Evolutionary conservation across 352 stramenopile species (phyloP).

Genomic region (Sclerospora graminicola): DNA sequence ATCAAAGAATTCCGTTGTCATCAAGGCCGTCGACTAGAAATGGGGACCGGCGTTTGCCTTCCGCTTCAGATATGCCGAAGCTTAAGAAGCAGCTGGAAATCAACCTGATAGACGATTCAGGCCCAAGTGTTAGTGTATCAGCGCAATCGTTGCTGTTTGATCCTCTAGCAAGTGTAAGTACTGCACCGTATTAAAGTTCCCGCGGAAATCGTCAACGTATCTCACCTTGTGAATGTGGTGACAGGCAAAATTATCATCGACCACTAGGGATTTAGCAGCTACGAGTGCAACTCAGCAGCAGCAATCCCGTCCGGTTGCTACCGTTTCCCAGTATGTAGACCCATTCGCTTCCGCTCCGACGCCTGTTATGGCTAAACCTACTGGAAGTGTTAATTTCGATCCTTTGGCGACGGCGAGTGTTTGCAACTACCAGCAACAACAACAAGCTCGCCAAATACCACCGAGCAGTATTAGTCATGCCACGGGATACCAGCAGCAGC

Average conservation of each 20-base stretch:
- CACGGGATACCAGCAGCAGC: slow-evolving; percentile 15
- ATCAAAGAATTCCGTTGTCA: slow-evolving; percentile 10
- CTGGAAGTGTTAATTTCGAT: slow-evolving; percentile 38
- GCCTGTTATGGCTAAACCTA: slow-evolving; percentile 32
- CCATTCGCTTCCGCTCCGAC: slow-evolving; percentile 44
- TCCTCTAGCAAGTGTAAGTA: slow-evolving; percentile 47
- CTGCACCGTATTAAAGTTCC: not conserved
- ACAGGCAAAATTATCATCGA: slow-evolving; percentile 21
- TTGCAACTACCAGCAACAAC: slow-evolving; percentile 16
- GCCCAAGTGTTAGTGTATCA: slow-evolving; percentile 42
- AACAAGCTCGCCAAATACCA: slow-evolving; percentile 10
- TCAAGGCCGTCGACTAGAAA: slow-evolving; percentile 3
- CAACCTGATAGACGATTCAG: slow-evolving; percentile 71
- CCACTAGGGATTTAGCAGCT: slow-evolving; percentile 3
- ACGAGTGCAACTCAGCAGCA: slow-evolving; percentile 6
- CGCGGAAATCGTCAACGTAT: not conserved
- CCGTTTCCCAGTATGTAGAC: slow-evolving; percentile 33
- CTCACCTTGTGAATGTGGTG: slow-evolving; percentile 7
- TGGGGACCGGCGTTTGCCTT: slow-evolving; percentile 7
- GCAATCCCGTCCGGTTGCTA: slow-evolving; percentile 9
- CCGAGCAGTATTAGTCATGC: slow-evolving; percentile 6
- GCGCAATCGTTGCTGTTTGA: slow-evolving; percentile 69
- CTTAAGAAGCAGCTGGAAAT: slow-evolving; percentile 51
- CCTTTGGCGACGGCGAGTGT: slow-evolving; percentile 29
- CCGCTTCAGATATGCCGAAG: slow-evolving; percentile 13